Conservation (phyloP, 2,329 filamentous ascomycete genomes). For the Calonectria pauciramosa region DNA sequence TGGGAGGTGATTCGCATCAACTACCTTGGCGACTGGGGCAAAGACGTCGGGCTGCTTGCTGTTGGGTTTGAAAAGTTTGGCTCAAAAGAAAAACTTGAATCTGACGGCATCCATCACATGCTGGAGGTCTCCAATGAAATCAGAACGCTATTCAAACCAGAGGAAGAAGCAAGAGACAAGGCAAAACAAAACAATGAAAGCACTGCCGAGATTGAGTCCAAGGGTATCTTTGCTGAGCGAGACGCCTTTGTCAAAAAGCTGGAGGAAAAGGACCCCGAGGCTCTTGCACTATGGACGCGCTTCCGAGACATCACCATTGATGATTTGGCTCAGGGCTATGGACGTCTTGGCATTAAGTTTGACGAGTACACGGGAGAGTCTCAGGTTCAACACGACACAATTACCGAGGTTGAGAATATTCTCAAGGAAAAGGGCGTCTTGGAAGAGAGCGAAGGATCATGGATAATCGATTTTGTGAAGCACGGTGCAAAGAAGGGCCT, state of each 20-base stretch:
- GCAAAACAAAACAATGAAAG: conserved; percentile 58
- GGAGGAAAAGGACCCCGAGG: conserved; percentile 66
- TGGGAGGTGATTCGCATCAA: conserved; percentile 78
- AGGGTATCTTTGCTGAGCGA: conserved; percentile 59
- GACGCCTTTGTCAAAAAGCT: conserved; percentile 70
- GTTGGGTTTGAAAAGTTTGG: conserved; percentile 76
- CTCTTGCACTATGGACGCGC: conserved; percentile 64
- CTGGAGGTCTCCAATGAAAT: conserved; percentile 78
- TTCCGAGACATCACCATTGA: conserved; percentile 67
- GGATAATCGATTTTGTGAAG: conserved; percentile 78
- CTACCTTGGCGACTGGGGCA: conserved; percentile 82
- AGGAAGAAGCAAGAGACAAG: conserved; percentile 70
- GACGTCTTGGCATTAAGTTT: conserved; percentile 66
- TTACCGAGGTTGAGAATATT: conserved; percentile 69
- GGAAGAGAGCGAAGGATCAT: conserved; percentile 74
- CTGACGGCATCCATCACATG: conserved; percentile 75
- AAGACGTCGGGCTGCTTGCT: conserved; percentile 73
- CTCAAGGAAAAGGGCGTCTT: conserved; percentile 72
- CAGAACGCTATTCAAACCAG: conserved; percentile 70
- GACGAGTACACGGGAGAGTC: conserved; percentile 77
- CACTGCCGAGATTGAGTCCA: conserved; percentile 34
- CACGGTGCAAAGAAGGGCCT: conserved; percentile 77
- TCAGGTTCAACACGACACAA: conserved; percentile 63
- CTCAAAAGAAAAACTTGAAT: conserved; percentile 70
- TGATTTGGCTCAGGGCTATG: conserved; percentile 65